Conservation (phyloP, 2,329 filamentous ascomycete species). For the Aaosphaeria arxii region DNA sequence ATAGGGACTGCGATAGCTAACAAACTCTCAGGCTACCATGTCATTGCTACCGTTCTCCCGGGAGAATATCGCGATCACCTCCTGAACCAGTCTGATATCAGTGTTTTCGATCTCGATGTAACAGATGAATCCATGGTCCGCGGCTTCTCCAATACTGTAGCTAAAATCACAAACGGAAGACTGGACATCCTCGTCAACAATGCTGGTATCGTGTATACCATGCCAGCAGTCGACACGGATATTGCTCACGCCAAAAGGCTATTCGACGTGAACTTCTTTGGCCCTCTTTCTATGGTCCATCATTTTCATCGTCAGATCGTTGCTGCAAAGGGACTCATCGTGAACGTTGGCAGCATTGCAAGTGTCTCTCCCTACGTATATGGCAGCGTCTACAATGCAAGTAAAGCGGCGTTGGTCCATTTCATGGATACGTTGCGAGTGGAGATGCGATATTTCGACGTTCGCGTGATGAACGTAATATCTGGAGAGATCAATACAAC, state of each 20-base stretch:
- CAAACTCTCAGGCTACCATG: no score
- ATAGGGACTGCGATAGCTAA: no score
- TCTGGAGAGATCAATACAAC: conserved; percentile 9
- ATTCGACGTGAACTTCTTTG: conserved; percentile 41
- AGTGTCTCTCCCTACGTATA: not conserved
- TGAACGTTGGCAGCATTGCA: conserved; percentile 9
- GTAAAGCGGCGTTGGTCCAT: conserved; percentile 37
- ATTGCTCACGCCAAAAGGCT: conserved; percentile 9
- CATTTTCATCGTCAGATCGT: conserved; percentile 29
- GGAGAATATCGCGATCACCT: no score
- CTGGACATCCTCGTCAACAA: conserved; percentile 56
- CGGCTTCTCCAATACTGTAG: conserved; percentile 43
- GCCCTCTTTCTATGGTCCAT: conserved; percentile 35
- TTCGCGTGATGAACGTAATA: conserved; percentile 19
- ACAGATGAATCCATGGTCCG: conserved; percentile 44
- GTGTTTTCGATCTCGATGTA: conserved; percentile 41
- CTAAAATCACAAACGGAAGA: conserved; percentile 41
- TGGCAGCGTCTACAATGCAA: conserved; percentile 26
- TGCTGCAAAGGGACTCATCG: conserved; percentile 8
- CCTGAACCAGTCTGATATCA: no score
- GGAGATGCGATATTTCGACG: conserved; percentile 17
- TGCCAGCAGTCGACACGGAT: conserved; percentile 52
- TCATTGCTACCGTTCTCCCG: no score
- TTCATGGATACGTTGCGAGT: conserved; percentile 19
- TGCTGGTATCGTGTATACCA: conserved; percentile 50